A percentile compares a stretch with the other conserved stretches of the same genome.
Evolutionary conservation across 495 filamentous ascomycete genomes (phyloP).

Genomic region (Neurospora pannonica): DNA sequence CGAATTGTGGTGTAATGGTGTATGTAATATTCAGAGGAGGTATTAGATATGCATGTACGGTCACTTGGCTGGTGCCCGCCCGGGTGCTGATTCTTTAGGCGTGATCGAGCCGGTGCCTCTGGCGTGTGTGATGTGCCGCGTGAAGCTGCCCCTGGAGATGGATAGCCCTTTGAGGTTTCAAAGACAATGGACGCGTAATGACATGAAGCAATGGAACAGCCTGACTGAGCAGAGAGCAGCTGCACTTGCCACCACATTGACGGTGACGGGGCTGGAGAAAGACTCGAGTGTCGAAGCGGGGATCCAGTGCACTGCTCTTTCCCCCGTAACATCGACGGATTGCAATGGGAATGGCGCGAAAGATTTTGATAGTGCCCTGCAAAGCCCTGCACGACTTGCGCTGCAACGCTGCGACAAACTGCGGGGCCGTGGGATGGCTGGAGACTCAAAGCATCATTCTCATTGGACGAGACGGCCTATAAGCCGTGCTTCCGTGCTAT

Average conservation of each 20-base stretch:
- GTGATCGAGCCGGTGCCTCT: background rate
- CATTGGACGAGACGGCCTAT: background rate
- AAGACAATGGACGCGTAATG: background rate
- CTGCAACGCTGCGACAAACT: background rate
- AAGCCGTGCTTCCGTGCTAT: background rate
- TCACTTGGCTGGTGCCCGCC: background rate
- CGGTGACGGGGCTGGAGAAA: background rate
- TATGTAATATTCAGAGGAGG: background rate
- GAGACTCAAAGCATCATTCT: background rate
- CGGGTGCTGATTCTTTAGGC: too few species aligned
- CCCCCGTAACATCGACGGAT: background rate
- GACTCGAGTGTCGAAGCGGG: background rate
- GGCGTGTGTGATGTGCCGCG: background rate
- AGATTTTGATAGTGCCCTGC: background rate
- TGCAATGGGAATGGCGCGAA: background rate
- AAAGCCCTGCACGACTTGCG: background rate
- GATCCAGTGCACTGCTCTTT: background rate
- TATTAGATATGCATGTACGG: background rate
- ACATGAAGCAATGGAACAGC: background rate
- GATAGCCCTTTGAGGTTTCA: background rate
- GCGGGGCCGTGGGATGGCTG: background rate
- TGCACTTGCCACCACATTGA: background rate
- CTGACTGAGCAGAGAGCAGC: background rate
- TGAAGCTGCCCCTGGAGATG: background rate
- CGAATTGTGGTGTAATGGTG: background rate